A percentile compares a stretch with the other conserved stretches of the same genome.
Evolutionary conservation across 2,329 filamentous ascomycete species (phyloP).

Genomic region (Fusarium coicis): DNA sequence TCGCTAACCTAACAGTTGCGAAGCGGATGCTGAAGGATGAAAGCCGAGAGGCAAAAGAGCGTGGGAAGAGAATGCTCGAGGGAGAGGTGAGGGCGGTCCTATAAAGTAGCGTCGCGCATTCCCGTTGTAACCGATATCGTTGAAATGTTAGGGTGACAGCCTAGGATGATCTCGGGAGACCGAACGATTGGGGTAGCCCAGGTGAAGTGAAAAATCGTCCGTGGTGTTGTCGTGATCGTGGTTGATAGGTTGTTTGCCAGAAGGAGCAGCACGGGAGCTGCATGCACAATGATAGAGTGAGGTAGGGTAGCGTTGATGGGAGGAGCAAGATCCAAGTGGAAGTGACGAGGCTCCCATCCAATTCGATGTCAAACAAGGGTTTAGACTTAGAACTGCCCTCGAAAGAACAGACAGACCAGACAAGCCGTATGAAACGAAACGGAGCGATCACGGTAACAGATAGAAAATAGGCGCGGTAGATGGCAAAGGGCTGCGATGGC

Average conservation of each 20-base stretch:
- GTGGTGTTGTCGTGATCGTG: slow-evolving; percentile 2
- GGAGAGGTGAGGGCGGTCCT: slow-evolving; percentile 16
- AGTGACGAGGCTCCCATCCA: background rate
- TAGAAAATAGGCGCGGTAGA: background rate
- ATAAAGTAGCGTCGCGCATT: slow-evolving; percentile 38
- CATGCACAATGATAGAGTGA: background rate
- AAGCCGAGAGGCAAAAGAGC: slow-evolving; percentile 7
- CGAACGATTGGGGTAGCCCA: background rate
- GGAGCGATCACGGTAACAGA: slow-evolving; percentile 13
- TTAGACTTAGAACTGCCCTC: background rate
- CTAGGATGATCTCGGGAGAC: background rate
- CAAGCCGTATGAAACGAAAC: slow-evolving; percentile 5
- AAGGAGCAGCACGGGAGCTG: slow-evolving; percentile 1
- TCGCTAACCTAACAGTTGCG: slow-evolving; percentile 34
- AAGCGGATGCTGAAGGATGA: slow-evolving; percentile 5
- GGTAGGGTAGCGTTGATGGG: background rate
- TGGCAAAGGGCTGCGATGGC: slow-evolving; percentile 8
- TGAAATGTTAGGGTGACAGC: background rate
- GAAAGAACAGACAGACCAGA: background rate
- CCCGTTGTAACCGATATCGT: slow-evolving; percentile 13
- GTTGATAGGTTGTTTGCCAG: slow-evolving; percentile 8
- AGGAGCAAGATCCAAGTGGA: background rate
- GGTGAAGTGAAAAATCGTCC: background rate
- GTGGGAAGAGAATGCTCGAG: slow-evolving; percentile 14
- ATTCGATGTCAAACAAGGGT: slow-evolving; percentile 26